Percentiles rank a stretch among this genome's conserved stretches.
phyloP scores from a whole-genome alignment of 2,329 filamentous ascomycete genomes.

The Neurospora crassa region DNA sequence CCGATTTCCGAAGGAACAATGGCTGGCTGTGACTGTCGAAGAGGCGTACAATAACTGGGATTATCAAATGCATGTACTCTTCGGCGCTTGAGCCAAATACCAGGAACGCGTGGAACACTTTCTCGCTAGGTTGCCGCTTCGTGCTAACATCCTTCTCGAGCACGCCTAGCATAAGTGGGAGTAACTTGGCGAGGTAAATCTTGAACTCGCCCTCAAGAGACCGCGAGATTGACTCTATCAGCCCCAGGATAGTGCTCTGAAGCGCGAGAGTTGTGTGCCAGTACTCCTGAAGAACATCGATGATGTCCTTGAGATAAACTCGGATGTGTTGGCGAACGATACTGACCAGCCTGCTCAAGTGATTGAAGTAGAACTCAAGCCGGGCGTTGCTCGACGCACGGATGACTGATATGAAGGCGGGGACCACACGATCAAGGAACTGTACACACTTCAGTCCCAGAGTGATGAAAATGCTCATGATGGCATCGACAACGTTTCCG shows the following conservation, averaged over 20 bases:
- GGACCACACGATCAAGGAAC: slow-evolving; percentile 88
- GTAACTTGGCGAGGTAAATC: slow-evolving; percentile 77
- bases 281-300: slow-evolving; percentile 78
- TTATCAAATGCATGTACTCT: slow-evolving; percentile 98
- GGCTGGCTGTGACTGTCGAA: slow-evolving; percentile 87
- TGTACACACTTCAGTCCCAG: slow-evolving; percentile 92
- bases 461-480: slow-evolving; percentile 98
- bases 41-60: slow-evolving; percentile 86
- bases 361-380: slow-evolving; percentile 94
- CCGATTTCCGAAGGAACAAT: slow-evolving; percentile 67
- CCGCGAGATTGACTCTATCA: slow-evolving; percentile 88
- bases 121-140: slow-evolving; percentile 74
- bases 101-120: slow-evolving; percentile 87
- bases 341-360: slow-evolving; percentile 82
- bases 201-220: slow-evolving; percentile 98
- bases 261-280: slow-evolving; percentile 75
- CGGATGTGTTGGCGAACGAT: slow-evolving; percentile 96
- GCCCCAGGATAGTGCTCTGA: slow-evolving; percentile 80
- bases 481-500: slow-evolving; percentile 87
- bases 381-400: slow-evolving; percentile 66
- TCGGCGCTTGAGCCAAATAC: slow-evolving; percentile 93
- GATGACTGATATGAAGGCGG: slow-evolving; percentile 86
- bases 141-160: slow-evolving; percentile 74
- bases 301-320: slow-evolving; percentile 78
- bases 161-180: slow-evolving; percentile 90